phyloP scores from a whole-genome alignment of 345 rosid species.

The Crucihimalaya himalaica region DNA sequence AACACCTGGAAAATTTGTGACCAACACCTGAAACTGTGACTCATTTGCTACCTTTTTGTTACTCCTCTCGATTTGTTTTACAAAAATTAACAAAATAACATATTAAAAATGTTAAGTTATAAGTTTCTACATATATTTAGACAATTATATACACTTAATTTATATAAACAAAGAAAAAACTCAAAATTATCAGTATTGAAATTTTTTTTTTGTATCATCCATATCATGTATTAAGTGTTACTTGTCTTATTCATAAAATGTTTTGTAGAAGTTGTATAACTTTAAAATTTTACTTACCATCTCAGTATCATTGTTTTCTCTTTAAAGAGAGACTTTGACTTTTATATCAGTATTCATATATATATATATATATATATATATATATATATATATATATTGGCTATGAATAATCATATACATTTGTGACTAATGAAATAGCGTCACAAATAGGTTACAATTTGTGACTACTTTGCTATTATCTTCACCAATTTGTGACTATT shows the following conservation, averaged over 20 bases:
- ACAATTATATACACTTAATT: not conserved
- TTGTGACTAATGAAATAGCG: too few species aligned
- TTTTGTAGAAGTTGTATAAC: not conserved
- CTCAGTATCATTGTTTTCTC: not conserved
- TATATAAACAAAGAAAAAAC: not conserved
- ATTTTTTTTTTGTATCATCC: too few species aligned
- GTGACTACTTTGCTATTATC: not conserved
- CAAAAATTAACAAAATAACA: not conserved
- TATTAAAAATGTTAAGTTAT: not conserved
- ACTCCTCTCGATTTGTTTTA: not conserved
- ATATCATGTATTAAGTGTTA: not conserved
- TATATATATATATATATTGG: too few species aligned
- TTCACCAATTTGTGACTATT: not conserved
- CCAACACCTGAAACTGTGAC: too few species aligned
- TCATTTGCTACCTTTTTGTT: not conserved
- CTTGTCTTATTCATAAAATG: not conserved
- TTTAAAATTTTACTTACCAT: not conserved
- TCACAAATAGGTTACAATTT: not conserved
- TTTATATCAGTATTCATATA: too few species aligned
- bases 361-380: too few species aligned
- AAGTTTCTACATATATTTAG: not conserved
- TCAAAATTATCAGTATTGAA: not conserved
- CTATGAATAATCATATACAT: too few species aligned
- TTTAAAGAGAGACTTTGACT: not conserved
- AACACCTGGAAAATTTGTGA: too few species aligned